These are phyloP conservation scores for Spergularia bocconei DNA, from an alignment of 148 eudicot genomes.

Conservation along the genomic window DNA sequence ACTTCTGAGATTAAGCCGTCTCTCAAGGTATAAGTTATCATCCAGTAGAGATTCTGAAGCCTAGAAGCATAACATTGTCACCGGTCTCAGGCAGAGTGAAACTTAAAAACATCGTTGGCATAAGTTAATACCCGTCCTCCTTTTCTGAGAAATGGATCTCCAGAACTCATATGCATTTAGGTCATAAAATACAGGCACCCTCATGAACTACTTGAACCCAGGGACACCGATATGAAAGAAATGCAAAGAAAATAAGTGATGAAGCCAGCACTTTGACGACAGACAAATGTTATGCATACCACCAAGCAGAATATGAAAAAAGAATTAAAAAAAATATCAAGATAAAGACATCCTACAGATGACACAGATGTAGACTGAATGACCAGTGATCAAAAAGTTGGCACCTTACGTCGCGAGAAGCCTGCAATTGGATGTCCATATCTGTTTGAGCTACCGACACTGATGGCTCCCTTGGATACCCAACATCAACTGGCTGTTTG, in stretches of 20 bases:
- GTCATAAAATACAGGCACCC: constrained; percentile 8
- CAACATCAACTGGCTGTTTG: constrained; percentile 33
- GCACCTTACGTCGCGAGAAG: constrained; percentile 96
- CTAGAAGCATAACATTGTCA: neutral
- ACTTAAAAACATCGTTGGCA: neutral
- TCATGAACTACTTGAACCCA: neutral
- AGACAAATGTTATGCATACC: neutral
- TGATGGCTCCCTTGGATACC: constrained; percentile 32
- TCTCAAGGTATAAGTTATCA: neutral
- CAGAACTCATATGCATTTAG: neutral
- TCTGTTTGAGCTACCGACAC: constrained; percentile 44
- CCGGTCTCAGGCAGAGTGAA: neutral
- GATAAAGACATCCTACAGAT: constrained; percentile 15
- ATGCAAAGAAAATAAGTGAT: neutral
- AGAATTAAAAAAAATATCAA: neutral
- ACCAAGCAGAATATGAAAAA: neutral
- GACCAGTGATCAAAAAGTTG: constrained; percentile 50
- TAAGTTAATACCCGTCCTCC: neutral
- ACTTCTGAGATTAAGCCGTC: neutral
- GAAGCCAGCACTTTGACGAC: too few relatives aligned
- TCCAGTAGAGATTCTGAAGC: neutral
- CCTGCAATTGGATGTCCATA: constrained; percentile 77
- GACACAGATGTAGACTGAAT: constrained; percentile 9
- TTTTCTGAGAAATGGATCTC: neutral
- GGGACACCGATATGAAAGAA: neutral